These are phyloP conservation scores for Mycena chlorophos DNA, from an alignment of 768 basidiomycete genomes.

Conservation along the genomic window DNA sequence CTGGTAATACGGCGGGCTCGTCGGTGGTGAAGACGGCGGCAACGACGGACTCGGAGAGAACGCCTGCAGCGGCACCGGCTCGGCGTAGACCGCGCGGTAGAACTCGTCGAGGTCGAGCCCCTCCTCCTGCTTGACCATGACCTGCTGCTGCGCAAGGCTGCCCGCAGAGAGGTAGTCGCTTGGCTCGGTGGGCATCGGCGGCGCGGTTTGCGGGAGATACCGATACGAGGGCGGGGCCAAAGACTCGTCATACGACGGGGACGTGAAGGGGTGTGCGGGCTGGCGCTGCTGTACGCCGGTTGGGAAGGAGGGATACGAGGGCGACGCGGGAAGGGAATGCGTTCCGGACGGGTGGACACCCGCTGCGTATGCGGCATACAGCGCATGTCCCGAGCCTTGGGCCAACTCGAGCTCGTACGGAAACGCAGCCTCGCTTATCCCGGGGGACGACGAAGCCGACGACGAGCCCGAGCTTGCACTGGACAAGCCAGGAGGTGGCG, in stretches of 20 bases:
- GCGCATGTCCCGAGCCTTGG: neutral
- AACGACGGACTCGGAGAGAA: neutral
- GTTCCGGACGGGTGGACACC: neutral
- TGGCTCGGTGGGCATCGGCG: neutral
- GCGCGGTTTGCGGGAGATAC: neutral
- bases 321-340: neutral
- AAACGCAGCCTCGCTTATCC: neutral
- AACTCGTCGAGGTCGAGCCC: neutral
- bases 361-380: neutral
- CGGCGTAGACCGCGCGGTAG: neutral
- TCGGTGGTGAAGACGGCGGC: neutral
- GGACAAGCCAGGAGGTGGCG: neutral
- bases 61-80: neutral
- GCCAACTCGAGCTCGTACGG: neutral
- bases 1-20: neutral
- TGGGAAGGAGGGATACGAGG: neutral
- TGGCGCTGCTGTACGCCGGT: neutral
- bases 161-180: neutral
- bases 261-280: neutral
- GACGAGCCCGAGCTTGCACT: neutral
- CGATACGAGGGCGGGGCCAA: neutral
- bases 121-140: neutral
- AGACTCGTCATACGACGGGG: neutral
- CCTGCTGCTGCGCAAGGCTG: neutral
- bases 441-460: no score